Evolutionary conservation across 116 monocot species (phyloP), one percentile per base, ranked within the genome.

Genomic region (Zostera marina): DNA sequence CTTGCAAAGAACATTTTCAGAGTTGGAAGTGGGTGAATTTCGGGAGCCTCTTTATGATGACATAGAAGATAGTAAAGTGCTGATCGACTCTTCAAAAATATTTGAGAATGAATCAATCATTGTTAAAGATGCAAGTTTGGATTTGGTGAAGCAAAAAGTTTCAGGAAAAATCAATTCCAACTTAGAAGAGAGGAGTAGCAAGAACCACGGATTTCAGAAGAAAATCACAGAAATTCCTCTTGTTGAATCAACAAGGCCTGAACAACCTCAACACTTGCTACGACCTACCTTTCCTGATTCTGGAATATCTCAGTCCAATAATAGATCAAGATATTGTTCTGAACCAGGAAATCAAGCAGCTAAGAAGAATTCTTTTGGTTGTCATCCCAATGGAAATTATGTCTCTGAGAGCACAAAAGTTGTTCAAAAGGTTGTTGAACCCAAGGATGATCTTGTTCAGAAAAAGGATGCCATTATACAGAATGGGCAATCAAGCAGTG

Each of bases 1-100:
- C 17, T 71, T 98, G 32, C 75, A 63, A 66, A 89, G 96, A 76
- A 85, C 85, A 42, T 58, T 73, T 53, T 98, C 96, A 59, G 96
- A 98, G 44, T 65, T 98, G 59, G 96, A 98, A 67, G 70, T 79
- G 44, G 96, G 96, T 58, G 96, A 98, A 76, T 77, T 98, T 54
- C 80, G 89, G 70, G 89, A 98, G 63, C 72, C 88, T 59, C 23
- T 45, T 66, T 45, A 62, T 9, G 46, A 24, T 21, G 84, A 80
- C 11, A 44, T 53, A 26, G 76, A 57, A 59, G 74, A 57, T 52
- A 66, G 54, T 54, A 69, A 68, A 70, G 94, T 77, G 23, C 72
- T 68, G 66, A 94, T 69, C 52, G 61, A 44, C 63, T 82, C 80
- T 65, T 70, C 69, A 16, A 83, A 76, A 59, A 22, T 56, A 54